Evolutionary conservation across 305 asterid genomes (phyloP).

Genomic region (Fraxinus albicans): DNA sequence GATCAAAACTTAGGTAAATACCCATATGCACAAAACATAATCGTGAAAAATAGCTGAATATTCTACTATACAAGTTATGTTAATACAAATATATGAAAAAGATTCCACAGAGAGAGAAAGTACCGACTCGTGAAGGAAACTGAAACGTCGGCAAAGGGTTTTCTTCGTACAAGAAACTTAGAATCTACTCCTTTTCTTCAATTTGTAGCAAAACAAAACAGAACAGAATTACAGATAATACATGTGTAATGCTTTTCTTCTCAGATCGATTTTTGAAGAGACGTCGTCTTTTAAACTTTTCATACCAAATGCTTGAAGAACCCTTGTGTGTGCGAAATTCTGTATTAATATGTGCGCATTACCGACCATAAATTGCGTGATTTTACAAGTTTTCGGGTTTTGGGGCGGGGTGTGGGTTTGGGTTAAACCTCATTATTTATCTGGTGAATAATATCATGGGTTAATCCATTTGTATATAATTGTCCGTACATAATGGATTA

Average conservation of each 20-base stretch:
- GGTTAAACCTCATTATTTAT: too few relatives aligned
- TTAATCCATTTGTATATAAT: too few relatives aligned
- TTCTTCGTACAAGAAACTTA: not conserved
- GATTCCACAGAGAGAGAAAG: not conserved
- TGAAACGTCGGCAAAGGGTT: not conserved
- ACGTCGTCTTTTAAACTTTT: not conserved
- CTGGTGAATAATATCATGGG: too few relatives aligned
- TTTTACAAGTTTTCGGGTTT: too few relatives aligned
- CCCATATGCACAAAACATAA: not conserved
- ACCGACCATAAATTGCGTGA: not conserved
- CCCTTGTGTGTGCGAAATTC: not conserved
- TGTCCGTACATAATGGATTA: too few relatives aligned
- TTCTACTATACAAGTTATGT: not conserved
- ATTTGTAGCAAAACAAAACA: not conserved
- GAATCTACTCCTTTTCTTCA: not conserved
- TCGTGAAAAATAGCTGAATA: not conserved
- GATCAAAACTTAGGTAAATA: not conserved
- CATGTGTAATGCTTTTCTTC: not conserved
- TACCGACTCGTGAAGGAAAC: not conserved
- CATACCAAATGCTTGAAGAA: not conserved
- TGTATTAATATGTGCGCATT: not conserved
- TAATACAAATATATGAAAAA: not conserved
- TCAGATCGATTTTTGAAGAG: not conserved
- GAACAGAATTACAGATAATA: not conserved
- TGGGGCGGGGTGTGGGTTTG: too few relatives aligned